Percentiles rank a stretch among this genome's conserved stretches.
These are phyloP conservation scores for Aspergillus clavatus DNA, from an alignment of 2,329 filamentous ascomycete species.

Conservation along the genomic window DNA sequence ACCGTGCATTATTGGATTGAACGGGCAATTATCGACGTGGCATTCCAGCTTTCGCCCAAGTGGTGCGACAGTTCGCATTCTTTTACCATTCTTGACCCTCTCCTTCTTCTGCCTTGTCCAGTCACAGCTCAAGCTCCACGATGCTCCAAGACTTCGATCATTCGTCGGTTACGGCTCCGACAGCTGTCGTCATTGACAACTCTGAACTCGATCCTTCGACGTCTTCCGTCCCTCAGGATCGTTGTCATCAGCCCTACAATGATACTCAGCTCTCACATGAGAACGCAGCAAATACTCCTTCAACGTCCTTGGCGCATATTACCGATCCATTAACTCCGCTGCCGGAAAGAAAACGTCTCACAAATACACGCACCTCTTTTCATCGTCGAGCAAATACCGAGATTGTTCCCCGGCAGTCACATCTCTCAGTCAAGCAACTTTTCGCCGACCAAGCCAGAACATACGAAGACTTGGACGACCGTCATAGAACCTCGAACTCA, in stretches of 20 bases:
- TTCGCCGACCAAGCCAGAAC: constrained; percentile 24
- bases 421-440: constrained; percentile 17
- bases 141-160: constrained; percentile 17
- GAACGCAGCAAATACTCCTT: constrained; percentile 5
- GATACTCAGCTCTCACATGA: constrained; percentile 11
- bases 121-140: constrained; percentile 13
- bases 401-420: constrained; percentile 23
- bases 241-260: constrained; percentile 11
- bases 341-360: constrained; percentile 13
- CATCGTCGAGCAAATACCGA: constrained; percentile 36
- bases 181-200: constrained; percentile 8
- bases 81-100: constrained; percentile 17
- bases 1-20: constrained; percentile 15
- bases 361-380: constrained; percentile 14
- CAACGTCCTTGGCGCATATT: constrained; percentile 13
- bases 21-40: constrained; percentile 26
- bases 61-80: constrained; percentile 16
- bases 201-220: constrained; percentile 9
- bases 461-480: constrained; percentile 19
- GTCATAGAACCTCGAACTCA: constrained; percentile 8
- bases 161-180: constrained; percentile 15
- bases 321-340: constrained; percentile 13
- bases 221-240: constrained; percentile 10
- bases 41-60: constrained; percentile 26
- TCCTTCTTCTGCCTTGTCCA: constrained; percentile 13